phyloP scores from a whole-genome alignment of 176 grass and related monocot genomes.

The Cenchrus americanus region DNA sequence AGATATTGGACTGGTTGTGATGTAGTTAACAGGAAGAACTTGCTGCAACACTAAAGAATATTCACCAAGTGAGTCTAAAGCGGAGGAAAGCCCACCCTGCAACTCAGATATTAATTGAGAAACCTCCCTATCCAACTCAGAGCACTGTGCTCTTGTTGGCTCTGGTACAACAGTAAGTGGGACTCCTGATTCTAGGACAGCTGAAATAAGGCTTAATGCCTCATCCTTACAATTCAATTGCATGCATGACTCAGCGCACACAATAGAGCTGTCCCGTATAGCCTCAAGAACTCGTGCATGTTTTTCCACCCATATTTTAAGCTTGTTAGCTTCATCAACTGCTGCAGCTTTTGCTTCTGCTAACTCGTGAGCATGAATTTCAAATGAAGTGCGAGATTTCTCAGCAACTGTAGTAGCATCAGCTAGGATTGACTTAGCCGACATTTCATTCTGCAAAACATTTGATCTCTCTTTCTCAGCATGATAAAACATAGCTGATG shows the following conservation, averaged over 20 bases:
- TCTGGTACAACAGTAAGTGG: slow-evolving; percentile 95
- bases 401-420: slow-evolving; percentile 81
- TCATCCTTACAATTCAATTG: slow-evolving; percentile 61
- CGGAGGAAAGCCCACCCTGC: slow-evolving; percentile 70
- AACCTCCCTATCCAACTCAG: slow-evolving; percentile 91
- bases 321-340: slow-evolving; percentile 72
- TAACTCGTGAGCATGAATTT: slow-evolving; percentile 77
- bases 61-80: slow-evolving; percentile 67
- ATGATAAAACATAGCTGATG: slow-evolving; percentile 77
- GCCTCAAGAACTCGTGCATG: slow-evolving; percentile 82
- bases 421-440: slow-evolving; percentile 75
- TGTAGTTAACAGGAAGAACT: slow-evolving; percentile 83
- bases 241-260: slow-evolving; percentile 42
- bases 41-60: slow-evolving; percentile 79
- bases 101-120: slow-evolving; percentile 81
- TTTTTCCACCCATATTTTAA: slow-evolving; percentile 83
- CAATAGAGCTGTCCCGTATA: slow-evolving; percentile 65
- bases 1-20: slow-evolving; percentile 79
- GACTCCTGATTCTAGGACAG: slow-evolving; percentile 79
- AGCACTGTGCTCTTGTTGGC: slow-evolving; percentile 80
- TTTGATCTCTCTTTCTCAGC: slow-evolving; percentile 90
- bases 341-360: slow-evolving; percentile 68
- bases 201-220: slow-evolving; percentile 77
- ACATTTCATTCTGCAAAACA: slow-evolving; percentile 81
- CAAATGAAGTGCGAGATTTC: slow-evolving; percentile 74